phyloP scores from a whole-genome alignment of 306 rosid species.

The Pterocarpus macrocarpus region DNA sequence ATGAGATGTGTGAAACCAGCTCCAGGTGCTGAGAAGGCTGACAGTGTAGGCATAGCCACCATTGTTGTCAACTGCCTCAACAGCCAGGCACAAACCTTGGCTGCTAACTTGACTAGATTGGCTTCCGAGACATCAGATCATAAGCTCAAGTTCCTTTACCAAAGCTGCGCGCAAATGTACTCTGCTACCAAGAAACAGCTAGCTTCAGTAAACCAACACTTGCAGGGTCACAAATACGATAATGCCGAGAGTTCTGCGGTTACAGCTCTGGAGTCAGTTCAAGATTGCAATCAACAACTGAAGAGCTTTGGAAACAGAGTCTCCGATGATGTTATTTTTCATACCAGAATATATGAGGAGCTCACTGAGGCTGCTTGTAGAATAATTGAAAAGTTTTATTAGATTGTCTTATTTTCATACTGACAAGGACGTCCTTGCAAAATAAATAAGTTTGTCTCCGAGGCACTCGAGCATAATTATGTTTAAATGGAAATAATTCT shows the following conservation, averaged over 20 bases:
- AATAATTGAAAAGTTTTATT: constrained; percentile 30
- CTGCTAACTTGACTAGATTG: not conserved
- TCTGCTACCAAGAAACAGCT: not conserved
- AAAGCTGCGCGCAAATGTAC: not conserved
- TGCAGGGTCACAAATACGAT: constrained; percentile 28
- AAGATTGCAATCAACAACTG: not conserved
- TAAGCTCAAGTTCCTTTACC: not conserved
- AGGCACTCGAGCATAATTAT: too few species aligned
- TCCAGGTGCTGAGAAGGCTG: not conserved
- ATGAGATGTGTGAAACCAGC: not conserved
- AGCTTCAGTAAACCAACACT: not conserved
- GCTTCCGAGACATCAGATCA: not conserved
- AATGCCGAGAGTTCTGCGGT: not conserved
- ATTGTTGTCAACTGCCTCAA: not conserved
- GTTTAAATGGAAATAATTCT: too few species aligned
- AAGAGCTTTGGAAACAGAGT: not conserved
- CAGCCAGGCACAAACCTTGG: not conserved
- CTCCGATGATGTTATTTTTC: not conserved
- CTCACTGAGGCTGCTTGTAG: constrained; percentile 43
- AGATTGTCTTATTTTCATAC: too few species aligned
- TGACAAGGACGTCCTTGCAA: too few species aligned
- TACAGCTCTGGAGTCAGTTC: not conserved
- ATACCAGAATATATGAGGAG: not conserved
- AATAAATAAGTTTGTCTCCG: too few species aligned
- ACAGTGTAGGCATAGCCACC: constrained; percentile 17